A percentile compares a stretch with the other conserved stretches of the same genome.
phyloP scores from a whole-genome alignment of 192 early-diverging fungal species.

The Coemansia sp. region DNA sequence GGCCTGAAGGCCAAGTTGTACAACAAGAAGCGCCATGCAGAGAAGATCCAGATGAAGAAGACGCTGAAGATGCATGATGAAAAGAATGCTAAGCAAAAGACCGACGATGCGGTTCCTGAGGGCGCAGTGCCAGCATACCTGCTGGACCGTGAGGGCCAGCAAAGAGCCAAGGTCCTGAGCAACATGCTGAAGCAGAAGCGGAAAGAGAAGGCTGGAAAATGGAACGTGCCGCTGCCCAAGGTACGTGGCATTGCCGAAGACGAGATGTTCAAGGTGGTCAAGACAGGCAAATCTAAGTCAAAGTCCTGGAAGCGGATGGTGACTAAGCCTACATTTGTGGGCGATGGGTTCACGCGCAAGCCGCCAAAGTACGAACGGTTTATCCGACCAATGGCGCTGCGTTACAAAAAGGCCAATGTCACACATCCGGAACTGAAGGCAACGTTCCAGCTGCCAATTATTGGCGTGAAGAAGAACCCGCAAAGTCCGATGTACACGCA shows the following conservation, averaged over 20 bases:
- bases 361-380: constrained; percentile 99
- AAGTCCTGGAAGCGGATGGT: constrained; percentile 99
- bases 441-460: constrained; percentile 94
- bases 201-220: constrained; percentile 99
- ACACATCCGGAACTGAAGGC: constrained; percentile 98
- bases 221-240: constrained; percentile 95
- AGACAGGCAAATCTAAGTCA: constrained; percentile 87
- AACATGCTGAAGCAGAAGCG: constrained; percentile 99
- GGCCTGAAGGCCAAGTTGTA: constrained; percentile 97
- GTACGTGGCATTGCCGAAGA: constrained; percentile 98
- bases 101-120: constrained; percentile 83
- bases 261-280: constrained; percentile 98
- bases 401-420: constrained; percentile 98
- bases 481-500: constrained; percentile 93
- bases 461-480: constrained; percentile 99
- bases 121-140: constrained; percentile 97
- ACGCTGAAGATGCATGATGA: constrained; percentile 99
- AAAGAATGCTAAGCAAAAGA: constrained; percentile 91
- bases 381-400: constrained; percentile 94
- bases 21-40: constrained; percentile 96
- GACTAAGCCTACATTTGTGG: constrained; percentile 99
- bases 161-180: constrained; percentile 93
- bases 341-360: constrained; percentile 98
- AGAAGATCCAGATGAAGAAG: constrained; percentile 99
- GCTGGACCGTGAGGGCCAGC: constrained; percentile 96